Percentiles rank a stretch among this genome's conserved stretches.
Conservation (phyloP, 169 alveolate species). For the Cryptosporidium sp. region DNA sequence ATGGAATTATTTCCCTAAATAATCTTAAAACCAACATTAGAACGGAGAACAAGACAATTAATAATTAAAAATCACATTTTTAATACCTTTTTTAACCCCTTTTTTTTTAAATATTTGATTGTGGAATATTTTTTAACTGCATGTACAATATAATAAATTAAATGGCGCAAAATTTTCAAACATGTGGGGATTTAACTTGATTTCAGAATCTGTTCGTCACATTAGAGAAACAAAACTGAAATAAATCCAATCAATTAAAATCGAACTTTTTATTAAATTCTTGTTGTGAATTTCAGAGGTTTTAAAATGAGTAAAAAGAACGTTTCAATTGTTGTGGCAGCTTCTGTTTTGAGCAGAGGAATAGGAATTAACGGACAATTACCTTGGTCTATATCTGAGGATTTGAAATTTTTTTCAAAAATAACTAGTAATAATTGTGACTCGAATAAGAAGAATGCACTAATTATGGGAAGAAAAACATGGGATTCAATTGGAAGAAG, state of each 20-base stretch:
- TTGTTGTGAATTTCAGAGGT: not conserved
- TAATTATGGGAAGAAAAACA: conserved; percentile 96
- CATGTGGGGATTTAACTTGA: conserved; percentile 3
- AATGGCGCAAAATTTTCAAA: not conserved
- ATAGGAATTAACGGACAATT: conserved; percentile 30
- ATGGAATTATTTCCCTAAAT: too few species aligned
- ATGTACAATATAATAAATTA: not conserved
- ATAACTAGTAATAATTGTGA: conserved; percentile 17
- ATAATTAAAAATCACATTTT: too few species aligned
- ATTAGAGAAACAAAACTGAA: not conserved
- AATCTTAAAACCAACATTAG: not conserved
- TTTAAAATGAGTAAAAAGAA: not conserved
- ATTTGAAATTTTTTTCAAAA: conserved; percentile 18
- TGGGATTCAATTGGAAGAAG: conserved; percentile 93
- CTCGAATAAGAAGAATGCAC: conserved; percentile 83
- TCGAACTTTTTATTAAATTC: not conserved
- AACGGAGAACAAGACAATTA: too few species aligned
- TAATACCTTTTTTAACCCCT: too few species aligned
- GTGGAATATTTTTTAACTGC: not conserved
- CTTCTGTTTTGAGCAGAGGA: conserved; percentile 27
- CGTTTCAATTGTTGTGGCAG: conserved; percentile 46
- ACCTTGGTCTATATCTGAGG: conserved; percentile 63
- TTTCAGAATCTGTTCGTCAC: not conserved
- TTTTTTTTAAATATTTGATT: not conserved
- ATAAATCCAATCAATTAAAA: not conserved